Evolutionary conservation across 2,329 filamentous ascomycete genomes (phyloP).

Genomic region (Ceratocystis cacaofunesta): DNA sequence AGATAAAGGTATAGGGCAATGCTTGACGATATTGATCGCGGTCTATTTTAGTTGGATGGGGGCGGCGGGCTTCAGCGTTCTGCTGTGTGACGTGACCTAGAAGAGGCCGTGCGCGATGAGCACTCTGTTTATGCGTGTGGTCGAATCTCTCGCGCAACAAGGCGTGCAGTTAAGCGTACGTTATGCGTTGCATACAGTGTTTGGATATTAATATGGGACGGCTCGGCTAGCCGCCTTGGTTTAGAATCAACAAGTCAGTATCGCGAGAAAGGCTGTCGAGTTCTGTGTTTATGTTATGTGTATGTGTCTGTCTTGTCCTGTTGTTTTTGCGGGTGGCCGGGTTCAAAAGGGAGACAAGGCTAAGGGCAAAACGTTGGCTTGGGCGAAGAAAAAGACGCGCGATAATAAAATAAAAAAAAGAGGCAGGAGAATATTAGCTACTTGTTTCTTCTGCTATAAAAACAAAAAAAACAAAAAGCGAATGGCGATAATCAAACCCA

Average conservation of each 20-base stretch:
- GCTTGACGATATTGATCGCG: neutral
- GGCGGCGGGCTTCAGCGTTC: neutral
- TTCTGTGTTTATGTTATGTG: too few species aligned
- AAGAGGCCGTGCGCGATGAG: neutral
- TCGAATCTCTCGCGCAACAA: neutral
- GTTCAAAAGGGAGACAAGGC: too few species aligned
- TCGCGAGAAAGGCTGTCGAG: too few species aligned
- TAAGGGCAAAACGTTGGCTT: neutral
- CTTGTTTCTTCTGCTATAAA: too few species aligned
- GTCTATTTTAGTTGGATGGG: neutral
- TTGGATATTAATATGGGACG: too few species aligned
- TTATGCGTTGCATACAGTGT: too few species aligned
- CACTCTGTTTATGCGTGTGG: neutral
- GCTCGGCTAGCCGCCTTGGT: too few species aligned
- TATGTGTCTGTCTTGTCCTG: too few species aligned
- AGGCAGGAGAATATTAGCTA: too few species aligned
- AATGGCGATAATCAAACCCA: neutral
- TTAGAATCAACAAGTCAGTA: too few species aligned
- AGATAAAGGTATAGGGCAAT: neutral
- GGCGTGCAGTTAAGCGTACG: neutral
- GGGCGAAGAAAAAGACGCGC: neutral
- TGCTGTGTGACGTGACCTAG: conserved; percentile 1
- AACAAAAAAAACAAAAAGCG: neutral
- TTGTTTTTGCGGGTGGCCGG: too few species aligned
- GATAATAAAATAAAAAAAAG: too few species aligned